These are phyloP conservation scores for Coniochaeta sp. DNA, from an alignment of 2,329 filamentous ascomycete species.

Conservation along the genomic window DNA sequence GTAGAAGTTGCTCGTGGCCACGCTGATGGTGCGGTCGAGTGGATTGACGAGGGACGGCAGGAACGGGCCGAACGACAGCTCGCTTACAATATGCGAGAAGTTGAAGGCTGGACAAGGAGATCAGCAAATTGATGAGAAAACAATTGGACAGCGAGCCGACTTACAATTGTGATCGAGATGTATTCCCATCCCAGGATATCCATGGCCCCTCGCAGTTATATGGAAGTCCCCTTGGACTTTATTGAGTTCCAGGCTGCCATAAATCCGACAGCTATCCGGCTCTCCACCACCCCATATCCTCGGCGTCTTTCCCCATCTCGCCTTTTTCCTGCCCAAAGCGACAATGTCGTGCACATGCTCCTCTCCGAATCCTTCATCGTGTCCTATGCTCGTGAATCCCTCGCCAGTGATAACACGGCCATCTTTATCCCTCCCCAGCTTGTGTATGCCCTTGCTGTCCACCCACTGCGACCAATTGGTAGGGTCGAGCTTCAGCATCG, in stretches of 20 bases:
- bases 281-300: constrained; percentile 40
- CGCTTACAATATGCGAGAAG: constrained; percentile 93
- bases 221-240: constrained; percentile 98
- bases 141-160: constrained; percentile 21
- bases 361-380: constrained; percentile 65
- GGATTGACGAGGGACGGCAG: constrained; percentile 92
- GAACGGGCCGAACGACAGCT: constrained; percentile 94
- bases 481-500: constrained; percentile 63
- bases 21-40: constrained; percentile 81
- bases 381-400: constrained; percentile 41
- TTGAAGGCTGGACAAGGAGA: constrained; percentile 63
- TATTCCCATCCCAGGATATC: constrained; percentile 73
- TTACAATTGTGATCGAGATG: constrained; percentile 78
- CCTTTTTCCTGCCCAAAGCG: constrained; percentile 53
- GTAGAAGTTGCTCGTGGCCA: constrained; percentile 72
- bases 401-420: constrained; percentile 49
- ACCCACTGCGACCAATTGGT: constrained; percentile 82
- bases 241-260: constrained; percentile 83
- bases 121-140: background rate
- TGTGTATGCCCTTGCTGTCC: constrained; percentile 58
- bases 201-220: constrained; percentile 89
- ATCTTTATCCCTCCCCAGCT: constrained; percentile 46
- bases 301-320: constrained; percentile 71
- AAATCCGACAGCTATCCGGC: constrained; percentile 78
- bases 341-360: constrained; percentile 91